phyloP scores from a whole-genome alignment of 768 basidiomycete genomes.

The Exsudoporus frostii region DNA sequence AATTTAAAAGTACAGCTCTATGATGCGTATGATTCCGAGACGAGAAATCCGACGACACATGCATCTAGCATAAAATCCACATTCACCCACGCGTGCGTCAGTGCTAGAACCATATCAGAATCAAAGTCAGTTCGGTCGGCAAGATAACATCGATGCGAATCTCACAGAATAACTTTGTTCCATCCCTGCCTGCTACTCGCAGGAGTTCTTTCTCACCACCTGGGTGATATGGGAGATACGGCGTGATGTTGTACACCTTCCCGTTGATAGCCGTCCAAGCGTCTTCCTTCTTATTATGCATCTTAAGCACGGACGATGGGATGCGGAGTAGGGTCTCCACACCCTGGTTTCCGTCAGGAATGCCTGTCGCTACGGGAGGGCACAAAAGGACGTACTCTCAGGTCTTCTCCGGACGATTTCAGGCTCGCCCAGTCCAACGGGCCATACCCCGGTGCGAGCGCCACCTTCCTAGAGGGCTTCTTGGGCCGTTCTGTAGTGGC shows the following conservation, averaged over 20 bases:
- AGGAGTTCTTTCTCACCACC: conserved; percentile 93
- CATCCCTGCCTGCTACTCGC: conserved; percentile 93
- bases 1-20: conserved; percentile 14
- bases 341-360: conserved; percentile 46
- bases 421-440: conserved; percentile 92
- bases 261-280: conserved; percentile 93
- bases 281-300: conserved; percentile 80
- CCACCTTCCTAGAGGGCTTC: conserved; percentile 75
- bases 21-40: conserved; percentile 57
- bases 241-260: conserved; percentile 95
- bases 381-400: conserved; percentile 52
- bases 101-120: conserved; percentile 43
- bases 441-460: conserved; percentile 86
- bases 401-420: conserved; percentile 75
- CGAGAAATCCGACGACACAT: conserved; percentile 88
- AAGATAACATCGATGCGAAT: background rate
- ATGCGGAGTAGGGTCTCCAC: conserved; percentile 66
- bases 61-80: conserved; percentile 94
- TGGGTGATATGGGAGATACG: conserved; percentile 89
- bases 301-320: conserved; percentile 71
- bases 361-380: background rate
- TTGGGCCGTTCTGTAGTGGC: conserved; percentile 58
- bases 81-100: conserved; percentile 96
- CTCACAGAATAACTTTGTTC: conserved; percentile 91
- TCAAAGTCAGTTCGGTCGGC: conserved; percentile 2